Conservation (phyloP, 352 stramenopile genomes). For the Pythium aquatile region DNA sequence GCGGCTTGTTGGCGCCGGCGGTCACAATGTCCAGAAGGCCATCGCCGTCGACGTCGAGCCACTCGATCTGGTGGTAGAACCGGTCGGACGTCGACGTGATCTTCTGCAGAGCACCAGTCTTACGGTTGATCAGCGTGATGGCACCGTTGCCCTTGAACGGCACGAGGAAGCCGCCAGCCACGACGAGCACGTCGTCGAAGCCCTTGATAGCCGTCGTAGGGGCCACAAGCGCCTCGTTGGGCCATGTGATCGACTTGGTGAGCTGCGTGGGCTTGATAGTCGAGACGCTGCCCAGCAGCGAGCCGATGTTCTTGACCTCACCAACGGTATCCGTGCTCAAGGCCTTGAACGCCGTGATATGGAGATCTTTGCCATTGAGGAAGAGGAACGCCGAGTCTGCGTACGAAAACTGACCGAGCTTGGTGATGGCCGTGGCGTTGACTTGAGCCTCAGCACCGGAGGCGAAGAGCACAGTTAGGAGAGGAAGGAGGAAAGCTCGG, state of each 20-base stretch:
- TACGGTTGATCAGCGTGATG: conserved; percentile 19
- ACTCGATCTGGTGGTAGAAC: conserved; percentile 26
- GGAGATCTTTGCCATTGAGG: conserved; percentile 13
- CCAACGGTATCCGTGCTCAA: conserved; percentile 21
- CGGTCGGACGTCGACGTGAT: conserved; percentile 21
- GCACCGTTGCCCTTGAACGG: conserved; percentile 22
- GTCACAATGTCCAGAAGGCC: conserved; percentile 21
- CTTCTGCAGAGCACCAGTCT: conserved; percentile 17
- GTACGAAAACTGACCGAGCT: conserved; percentile 23
- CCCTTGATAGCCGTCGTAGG: conserved; percentile 14
- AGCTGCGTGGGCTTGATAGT: conserved; percentile 21
- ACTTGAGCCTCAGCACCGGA: conserved; percentile 3
- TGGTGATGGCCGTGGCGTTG: conserved; percentile 19
- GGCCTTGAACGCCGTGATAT: conserved; percentile 24
- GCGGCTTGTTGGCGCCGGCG: conserved; percentile 22
- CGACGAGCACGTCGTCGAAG: conserved; percentile 19
- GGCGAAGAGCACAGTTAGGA: conserved; percentile 4
- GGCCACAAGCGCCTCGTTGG: conserved; percentile 16
- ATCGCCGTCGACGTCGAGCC: conserved; percentile 20
- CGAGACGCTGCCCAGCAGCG: conserved; percentile 18
- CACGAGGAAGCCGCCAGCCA: conserved; percentile 23
- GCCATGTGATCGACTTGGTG: conserved; percentile 16
- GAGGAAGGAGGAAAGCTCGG: background rate
- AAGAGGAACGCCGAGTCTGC: conserved; percentile 17
- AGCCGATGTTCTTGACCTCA: conserved; percentile 23